Evolutionary conservation across 345 rosid species (phyloP), one percentile per base, ranked within the genome.

Genomic region (Murraya koenigii): DNA sequence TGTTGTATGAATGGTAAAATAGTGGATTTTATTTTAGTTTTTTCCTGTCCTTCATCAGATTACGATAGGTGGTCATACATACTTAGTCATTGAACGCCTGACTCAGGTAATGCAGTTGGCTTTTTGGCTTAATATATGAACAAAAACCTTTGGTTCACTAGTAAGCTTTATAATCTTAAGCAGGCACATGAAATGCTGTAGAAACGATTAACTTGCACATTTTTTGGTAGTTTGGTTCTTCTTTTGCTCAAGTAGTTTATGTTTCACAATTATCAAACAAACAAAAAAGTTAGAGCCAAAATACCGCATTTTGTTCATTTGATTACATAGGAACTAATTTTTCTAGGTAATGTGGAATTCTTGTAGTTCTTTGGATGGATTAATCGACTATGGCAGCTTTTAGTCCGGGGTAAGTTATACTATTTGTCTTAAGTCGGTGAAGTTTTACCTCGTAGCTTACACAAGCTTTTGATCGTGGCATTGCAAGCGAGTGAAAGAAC

Each of bases 311-410:
- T 28, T 54, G 13, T 0, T 79, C 26, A 38, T 63, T 72, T 19
- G 33, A 70, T 68, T 73, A 35, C 66, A 3, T 28, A 62, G 52
- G 36, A 66, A 81, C 78, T 89, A 65, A 87, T 68, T 58, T 67
- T 81, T 39, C 65, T 78, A 14, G 11, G 41, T 2, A 35, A 47
- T 49, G 64, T 73, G 77, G 62, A 80, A 66, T 66, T 10, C 75
- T 77, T 74, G 80, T 69, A 89, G 92, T 83, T 86, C 89, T 76
- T 72, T 89, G 75, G 92, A 89, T 84, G 92, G 92, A 49, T 49
- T 84, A 80, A 84, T 89, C 71, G 78, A 71, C 81, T 89, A 80
- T 87, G 90, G 90, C 90, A 87, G 81, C 78, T 89, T n/a, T 78
- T 89, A 85, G 75, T 80, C 88, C 52, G 55, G 89, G 92, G 92